Evolutionary conservation across 2,329 filamentous ascomycete species (phyloP).

Genomic region (Ophiostoma ulmi): DNA sequence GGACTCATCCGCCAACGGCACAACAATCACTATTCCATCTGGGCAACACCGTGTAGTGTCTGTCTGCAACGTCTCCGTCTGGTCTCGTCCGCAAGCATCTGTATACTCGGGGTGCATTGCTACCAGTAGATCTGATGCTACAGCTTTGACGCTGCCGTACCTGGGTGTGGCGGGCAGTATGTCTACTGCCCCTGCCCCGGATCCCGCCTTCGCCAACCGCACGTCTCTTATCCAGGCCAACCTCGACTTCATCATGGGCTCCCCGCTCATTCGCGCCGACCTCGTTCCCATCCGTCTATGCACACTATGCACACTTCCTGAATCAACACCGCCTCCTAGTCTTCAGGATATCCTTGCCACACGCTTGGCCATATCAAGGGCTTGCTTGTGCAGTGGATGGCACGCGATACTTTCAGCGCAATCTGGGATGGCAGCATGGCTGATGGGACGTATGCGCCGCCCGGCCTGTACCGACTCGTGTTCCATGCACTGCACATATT

Average conservation of each 20-base stretch:
- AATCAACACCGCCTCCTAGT: background rate
- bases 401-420: background rate
- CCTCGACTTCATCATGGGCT: background rate
- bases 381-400: background rate
- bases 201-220: background rate
- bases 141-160: background rate
- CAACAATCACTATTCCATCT: background rate
- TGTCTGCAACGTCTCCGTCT: background rate
- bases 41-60: background rate
- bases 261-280: background rate
- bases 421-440: constrained; percentile 2
- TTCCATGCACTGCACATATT: background rate
- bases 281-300: background rate
- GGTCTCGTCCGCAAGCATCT: background rate
- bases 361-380: background rate
- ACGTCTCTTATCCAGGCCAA: background rate
- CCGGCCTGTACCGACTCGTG: background rate
- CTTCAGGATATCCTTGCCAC: background rate
- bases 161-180: background rate
- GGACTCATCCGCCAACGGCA: background rate
- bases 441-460: background rate
- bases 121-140: background rate
- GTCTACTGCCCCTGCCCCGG: background rate
- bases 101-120: background rate
- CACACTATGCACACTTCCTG: background rate